A percentile compares a stretch with the other conserved stretches of the same genome.
phyloP scores from a whole-genome alignment of 768 basidiomycete genomes.

The Russula virescens region DNA sequence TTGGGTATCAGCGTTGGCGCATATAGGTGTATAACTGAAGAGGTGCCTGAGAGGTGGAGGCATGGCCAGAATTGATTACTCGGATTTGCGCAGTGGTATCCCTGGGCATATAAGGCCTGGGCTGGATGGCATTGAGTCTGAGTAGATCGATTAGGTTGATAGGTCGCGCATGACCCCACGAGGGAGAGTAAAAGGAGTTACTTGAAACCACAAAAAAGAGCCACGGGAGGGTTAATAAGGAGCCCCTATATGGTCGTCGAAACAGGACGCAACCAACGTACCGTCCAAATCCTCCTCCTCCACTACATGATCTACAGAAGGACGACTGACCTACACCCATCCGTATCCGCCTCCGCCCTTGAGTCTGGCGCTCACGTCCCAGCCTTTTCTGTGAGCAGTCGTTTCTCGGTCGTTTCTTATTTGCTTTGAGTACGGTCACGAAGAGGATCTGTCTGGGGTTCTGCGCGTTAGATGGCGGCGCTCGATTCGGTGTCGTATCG shows the following conservation, averaged over 20 bases:
- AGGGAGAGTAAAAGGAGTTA: too few species aligned
- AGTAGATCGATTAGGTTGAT: background rate
- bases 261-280: slow-evolving; percentile 30
- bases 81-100: slow-evolving; percentile 75
- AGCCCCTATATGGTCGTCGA: background rate
- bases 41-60: slow-evolving; percentile 57
- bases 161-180: too few species aligned
- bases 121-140: slow-evolving; percentile 33
- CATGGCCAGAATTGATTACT: slow-evolving; percentile 83
- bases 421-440: too few species aligned
- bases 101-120: slow-evolving; percentile 55
- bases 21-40: background rate
- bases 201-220: slow-evolving; percentile 86
- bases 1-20: background rate
- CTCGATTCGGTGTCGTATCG: background rate
- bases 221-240: slow-evolving; percentile 40
- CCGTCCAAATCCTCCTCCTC: slow-evolving; percentile 55
- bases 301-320: slow-evolving; percentile 50
- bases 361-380: too few species aligned
- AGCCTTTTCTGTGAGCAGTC: too few species aligned
- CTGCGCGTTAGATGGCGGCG: background rate
- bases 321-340: too few species aligned
- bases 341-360: too few species aligned
- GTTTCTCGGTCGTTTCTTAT: too few species aligned
- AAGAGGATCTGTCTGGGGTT: too few species aligned